These are phyloP conservation scores for Tricholomella constricta DNA, from an alignment of 768 basidiomycete genomes.

Conservation along the genomic window DNA sequence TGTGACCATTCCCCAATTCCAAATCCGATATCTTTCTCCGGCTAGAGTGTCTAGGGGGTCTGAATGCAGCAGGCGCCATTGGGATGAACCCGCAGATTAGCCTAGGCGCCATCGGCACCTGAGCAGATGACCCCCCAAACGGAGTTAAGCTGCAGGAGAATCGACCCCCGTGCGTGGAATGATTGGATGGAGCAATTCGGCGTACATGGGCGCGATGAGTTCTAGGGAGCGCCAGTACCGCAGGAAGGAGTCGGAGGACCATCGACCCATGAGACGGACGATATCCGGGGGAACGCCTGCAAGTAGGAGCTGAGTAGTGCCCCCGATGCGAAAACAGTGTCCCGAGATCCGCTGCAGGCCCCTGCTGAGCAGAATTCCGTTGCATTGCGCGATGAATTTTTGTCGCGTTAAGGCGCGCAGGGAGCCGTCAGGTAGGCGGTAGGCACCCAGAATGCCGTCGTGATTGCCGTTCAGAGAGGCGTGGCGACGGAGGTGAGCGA, in stretches of 20 bases:
- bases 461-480: slow-evolving; percentile 5
- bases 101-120: too few species aligned
- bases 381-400: slow-evolving; percentile 27
- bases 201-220: slow-evolving; percentile 15
- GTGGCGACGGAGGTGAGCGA: slow-evolving; percentile 16
- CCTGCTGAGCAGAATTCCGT: neutral
- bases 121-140: too few species aligned
- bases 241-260: slow-evolving; percentile 34
- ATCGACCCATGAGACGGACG: slow-evolving; percentile 28
- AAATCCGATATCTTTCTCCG: too few species aligned
- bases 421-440: neutral
- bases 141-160: too few species aligned
- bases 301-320: slow-evolving; percentile 32
- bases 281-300: slow-evolving; percentile 31
- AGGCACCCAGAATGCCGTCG: neutral
- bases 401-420: slow-evolving; percentile 20
- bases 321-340: slow-evolving; percentile 39
- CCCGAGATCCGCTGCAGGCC: too few species aligned
- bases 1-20: too few species aligned
- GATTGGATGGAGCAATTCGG: neutral
- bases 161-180: too few species aligned
- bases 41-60: too few species aligned
- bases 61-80: too few species aligned
- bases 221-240: slow-evolving; percentile 30
- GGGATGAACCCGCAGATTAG: too few species aligned